A percentile compares a stretch with the other conserved stretches of the same genome.
phyloP scores from a whole-genome alignment of 345 rosid genomes.

The Ceriops tagal region DNA sequence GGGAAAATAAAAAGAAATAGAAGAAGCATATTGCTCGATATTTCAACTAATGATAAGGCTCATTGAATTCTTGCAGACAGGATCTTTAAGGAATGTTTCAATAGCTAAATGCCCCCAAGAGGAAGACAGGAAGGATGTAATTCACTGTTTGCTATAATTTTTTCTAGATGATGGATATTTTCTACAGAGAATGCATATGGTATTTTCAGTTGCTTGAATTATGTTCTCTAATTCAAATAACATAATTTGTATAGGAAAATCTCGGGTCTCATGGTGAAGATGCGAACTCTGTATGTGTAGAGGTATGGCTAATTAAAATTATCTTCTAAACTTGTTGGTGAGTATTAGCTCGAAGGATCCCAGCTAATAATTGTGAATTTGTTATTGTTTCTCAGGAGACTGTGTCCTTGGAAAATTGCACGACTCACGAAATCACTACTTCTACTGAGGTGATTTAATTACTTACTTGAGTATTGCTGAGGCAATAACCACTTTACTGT shows the following conservation, averaged over 20 bases:
- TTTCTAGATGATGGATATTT: neutral
- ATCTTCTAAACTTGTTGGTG: neutral
- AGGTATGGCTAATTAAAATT: neutral
- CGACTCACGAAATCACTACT: neutral
- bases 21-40: too few relatives aligned
- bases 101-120: neutral
- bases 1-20: too few relatives aligned
- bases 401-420: neutral
- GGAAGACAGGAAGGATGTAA: neutral
- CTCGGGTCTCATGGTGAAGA: neutral
- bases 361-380: neutral
- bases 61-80: constrained; percentile 30
- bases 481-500: neutral
- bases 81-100: constrained; percentile 28
- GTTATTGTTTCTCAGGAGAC: neutral
- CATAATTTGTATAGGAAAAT: neutral
- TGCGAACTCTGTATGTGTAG: too few relatives aligned
- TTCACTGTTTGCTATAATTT: neutral
- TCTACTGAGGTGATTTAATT: neutral
- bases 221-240: neutral
- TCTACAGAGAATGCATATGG: neutral
- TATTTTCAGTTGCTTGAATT: neutral
- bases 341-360: neutral
- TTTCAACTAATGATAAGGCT: neutral
- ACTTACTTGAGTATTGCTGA: neutral